phyloP scores from a whole-genome alignment of 176 grass and related monocot species.

The Oryza meyeriana region DNA sequence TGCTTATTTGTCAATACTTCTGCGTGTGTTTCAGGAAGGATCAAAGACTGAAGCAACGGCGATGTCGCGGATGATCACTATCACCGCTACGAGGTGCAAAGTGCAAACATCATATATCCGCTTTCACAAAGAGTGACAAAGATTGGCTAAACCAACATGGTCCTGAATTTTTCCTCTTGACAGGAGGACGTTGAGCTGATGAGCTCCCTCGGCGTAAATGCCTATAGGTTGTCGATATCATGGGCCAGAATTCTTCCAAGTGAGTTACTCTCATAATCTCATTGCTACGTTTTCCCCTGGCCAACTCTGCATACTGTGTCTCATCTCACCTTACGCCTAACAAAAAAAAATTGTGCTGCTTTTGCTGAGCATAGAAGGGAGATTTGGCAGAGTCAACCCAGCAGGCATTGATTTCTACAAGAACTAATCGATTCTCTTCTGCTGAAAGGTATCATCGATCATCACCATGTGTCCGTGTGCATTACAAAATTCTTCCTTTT shows the following conservation, averaged over 20 bases:
- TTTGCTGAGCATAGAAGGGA: constrained; percentile 37
- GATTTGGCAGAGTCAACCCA: constrained; percentile 46
- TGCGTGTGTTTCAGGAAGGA: constrained; percentile 38
- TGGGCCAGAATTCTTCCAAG: constrained; percentile 74
- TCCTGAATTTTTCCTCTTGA: neutral
- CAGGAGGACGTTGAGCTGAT: constrained; percentile 62
- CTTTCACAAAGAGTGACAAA: neutral
- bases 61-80: constrained; percentile 75
- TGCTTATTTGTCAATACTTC: too few relatives aligned
- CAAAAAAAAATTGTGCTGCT: neutral
- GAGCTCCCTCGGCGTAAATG: constrained; percentile 50
- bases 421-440: constrained; percentile 50
- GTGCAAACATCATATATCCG: too few relatives aligned
- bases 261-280: constrained; percentile 6
- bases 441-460: constrained; percentile 43
- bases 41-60: constrained; percentile 49
- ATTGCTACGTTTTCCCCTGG: neutral
- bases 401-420: constrained; percentile 58
- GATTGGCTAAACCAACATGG: too few relatives aligned
- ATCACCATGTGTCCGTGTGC: neutral
- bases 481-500: too few relatives aligned
- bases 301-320: neutral
- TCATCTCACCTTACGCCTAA: neutral
- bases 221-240: constrained; percentile 70
- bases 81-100: constrained; percentile 48